Evolutionary conservation across 2,329 filamentous ascomycete genomes (phyloP), one percentile per base, ranked within the genome.

Genomic region (Trichoderma gracile): DNA sequence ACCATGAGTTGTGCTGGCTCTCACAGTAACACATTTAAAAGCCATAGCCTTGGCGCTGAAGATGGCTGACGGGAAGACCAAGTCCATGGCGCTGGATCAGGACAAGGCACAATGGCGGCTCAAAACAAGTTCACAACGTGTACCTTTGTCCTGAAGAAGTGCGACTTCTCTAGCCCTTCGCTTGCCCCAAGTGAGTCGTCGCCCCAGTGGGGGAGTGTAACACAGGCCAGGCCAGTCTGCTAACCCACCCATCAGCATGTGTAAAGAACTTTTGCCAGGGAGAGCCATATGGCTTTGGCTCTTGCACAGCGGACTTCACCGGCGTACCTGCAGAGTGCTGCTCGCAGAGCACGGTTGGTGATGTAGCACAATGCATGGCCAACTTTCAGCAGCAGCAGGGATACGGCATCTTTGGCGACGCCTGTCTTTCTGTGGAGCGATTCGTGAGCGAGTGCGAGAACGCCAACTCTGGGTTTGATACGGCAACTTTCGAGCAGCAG

Each of bases 271-370:
- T 42, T 42, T 62, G 59, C 21, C 38, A 54, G 19, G 59, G 59
- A 46, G 49, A 54, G 59, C 59, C 59, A 54, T 62, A 62, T 8
- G 59, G 59, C 49, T 62, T 62, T 62, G 59, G 59, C 15, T 62
- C 59, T 19, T 61, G 58, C 58, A 53, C 58, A 38, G 38, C 23
- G 21, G 58, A 61, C 40, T 61, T 61, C 38, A 53, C 58, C 5
- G 58, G 58, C 38, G 25, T 61, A 30, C 58, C 58, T 23, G 38
- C 58, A 23, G 47, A 45, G 5, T 61, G 58, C 17, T 61, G 58
- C 38, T 61, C 58, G 23, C 58, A 61, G 43, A 53, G 47, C 47
- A 61, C 47, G 3, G 47, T 61, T 49, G 58, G 58, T 33, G 47
- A 25, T 25, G 58, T 61, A 45, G 58, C 58, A 14, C 58, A 61